phyloP scores from a whole-genome alignment of 805 yeast genomes.

The Monosporozyma siamensis region DNA sequence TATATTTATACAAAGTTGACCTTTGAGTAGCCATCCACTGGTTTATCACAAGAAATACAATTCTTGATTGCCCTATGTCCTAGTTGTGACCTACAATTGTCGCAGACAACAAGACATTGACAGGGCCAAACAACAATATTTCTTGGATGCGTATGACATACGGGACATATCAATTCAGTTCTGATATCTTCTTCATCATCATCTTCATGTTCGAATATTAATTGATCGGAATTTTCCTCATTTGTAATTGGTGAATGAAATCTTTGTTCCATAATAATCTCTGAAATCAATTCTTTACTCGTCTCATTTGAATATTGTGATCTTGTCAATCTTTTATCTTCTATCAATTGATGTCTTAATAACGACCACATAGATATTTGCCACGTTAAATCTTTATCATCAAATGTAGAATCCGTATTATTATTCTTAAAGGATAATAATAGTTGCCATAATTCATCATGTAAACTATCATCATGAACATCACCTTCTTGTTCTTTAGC shows the following conservation, averaged over 20 bases:
- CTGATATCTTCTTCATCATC: constrained; percentile 24
- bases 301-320: constrained; percentile 27
- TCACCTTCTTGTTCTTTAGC: background rate
- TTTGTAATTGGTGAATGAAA: background rate
- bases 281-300: constrained; percentile 24
- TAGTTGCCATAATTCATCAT: constrained; percentile 1
- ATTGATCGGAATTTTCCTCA: background rate
- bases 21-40: constrained; percentile 49
- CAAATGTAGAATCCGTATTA: background rate
- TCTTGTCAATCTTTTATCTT: constrained; percentile 28
- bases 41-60: constrained; percentile 77
- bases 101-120: constrained; percentile 81
- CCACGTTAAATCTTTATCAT: constrained; percentile 16
- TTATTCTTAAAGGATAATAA: background rate
- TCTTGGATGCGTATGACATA: constrained; percentile 67
- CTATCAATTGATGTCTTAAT: constrained; percentile 15
- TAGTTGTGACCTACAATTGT: constrained; percentile 64
- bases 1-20: constrained; percentile 22
- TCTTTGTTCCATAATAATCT: constrained; percentile 14
- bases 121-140: constrained; percentile 90
- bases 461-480: background rate
- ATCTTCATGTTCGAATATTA: constrained; percentile 9
- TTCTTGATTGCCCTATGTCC: constrained; percentile 63
- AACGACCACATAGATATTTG: constrained; percentile 24
- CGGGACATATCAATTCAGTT: constrained; percentile 48